A percentile compares a stretch with the other conserved stretches of the same genome.
phyloP scores from a whole-genome alignment of 2,329 filamentous ascomycete genomes.

The Scedosporium dehoogii region DNA sequence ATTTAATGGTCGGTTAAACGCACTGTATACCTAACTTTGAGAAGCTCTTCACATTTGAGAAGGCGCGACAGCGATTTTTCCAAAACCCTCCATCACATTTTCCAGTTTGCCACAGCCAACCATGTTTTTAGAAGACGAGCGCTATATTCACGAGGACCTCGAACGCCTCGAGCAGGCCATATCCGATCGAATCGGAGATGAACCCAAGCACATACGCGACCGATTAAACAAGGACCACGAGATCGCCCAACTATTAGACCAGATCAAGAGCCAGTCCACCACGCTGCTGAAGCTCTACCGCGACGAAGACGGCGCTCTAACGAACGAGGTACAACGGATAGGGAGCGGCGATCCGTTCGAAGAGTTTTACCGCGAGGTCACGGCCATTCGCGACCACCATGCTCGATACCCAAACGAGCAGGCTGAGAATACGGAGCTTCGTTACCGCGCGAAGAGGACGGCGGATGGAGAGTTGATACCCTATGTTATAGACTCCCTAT shows the following conservation, averaged over 20 bases:
- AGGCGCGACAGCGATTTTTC: background rate
- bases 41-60: no score
- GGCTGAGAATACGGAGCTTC: constrained; percentile 87
- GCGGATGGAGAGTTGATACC: constrained; percentile 52
- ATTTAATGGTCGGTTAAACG: no score
- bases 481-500: constrained; percentile 76
- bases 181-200: constrained; percentile 77
- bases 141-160: constrained; percentile 90
- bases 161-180: constrained; percentile 93
- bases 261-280: constrained; percentile 78
- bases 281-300: constrained; percentile 76
- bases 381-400: constrained; percentile 78
- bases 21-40: no score
- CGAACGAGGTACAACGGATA: constrained; percentile 74
- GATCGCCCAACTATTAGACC: constrained; percentile 72
- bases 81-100: background rate
- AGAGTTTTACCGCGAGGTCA: constrained; percentile 80
- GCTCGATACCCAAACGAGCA: constrained; percentile 86
- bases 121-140: constrained; percentile 87
- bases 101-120: constrained; percentile 10
- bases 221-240: constrained; percentile 87
- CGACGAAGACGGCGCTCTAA: constrained; percentile 61
- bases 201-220: constrained; percentile 84
- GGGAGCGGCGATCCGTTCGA: constrained; percentile 80
- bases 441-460: constrained; percentile 65